Evolutionary conservation across 306 rosid genomes (phyloP), one percentile per base, ranked within the genome.

Genomic region (Ormosia semicastrata): DNA sequence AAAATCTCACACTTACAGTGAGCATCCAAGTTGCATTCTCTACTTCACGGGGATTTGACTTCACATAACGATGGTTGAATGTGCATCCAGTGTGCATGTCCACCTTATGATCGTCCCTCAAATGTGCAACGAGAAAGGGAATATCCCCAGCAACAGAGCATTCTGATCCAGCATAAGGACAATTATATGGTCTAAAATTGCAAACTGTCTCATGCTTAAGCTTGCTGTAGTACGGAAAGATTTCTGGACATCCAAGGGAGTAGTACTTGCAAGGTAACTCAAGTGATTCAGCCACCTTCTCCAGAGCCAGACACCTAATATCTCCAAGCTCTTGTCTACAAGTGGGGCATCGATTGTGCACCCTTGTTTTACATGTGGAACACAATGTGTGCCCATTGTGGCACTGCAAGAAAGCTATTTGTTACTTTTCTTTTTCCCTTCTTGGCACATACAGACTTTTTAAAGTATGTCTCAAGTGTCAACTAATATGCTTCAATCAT

Each of bases 11-110:
- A 36, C 97, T 90, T 91, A 93, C 97, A 11, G 98, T 93, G 49
- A 93, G 98, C 98, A 93, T 93, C 98, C 98, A 93, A 67, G 98
- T 93, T 71, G 98, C 98, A 65, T 93, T 93, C 87, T 91, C 97
- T 37, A 93, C 98, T 89, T 93, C 98, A 57, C 97, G 95, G 18
- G 98, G 98, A 85, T 93, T 93, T 39, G 98, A 91, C 86, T 93
- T 93, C 32, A 93, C 98, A 65, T 93, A 93, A 13, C 98, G 98
- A 82, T 93, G 98, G 86, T 93, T 93, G 82, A 93, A 93, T 80
- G 98, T 91, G 85, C 92, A 93, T 70, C 98, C 98, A 0, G 94
- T 90, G 83, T 93, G 98, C 98, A 93, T 93, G 85, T 93, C 97
- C 58, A 93, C 98, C 88, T 93, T 93, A 75, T 93, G 97, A 85